A percentile compares a stretch with the other conserved stretches of the same genome.
These are phyloP conservation scores for Entomortierella parvispora DNA, from an alignment of 192 early-diverging fungal genomes.

Conservation along the genomic window DNA sequence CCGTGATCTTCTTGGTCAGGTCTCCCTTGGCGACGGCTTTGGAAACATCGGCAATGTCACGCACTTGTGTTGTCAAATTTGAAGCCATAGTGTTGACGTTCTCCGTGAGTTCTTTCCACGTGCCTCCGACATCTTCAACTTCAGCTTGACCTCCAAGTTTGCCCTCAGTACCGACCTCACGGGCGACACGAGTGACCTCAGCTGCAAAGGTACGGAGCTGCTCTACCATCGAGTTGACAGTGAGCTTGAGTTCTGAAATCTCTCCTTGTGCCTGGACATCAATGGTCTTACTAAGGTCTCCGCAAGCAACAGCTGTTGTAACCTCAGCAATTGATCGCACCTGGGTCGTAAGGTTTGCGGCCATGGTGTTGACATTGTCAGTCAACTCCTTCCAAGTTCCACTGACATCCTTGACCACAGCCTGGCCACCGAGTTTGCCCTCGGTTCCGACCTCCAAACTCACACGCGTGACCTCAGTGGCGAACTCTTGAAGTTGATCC, in stretches of 20 bases:
- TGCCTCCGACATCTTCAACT: conserved; percentile 67
- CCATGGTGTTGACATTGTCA: conserved; percentile 80
- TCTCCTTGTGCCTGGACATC: conserved; percentile 66
- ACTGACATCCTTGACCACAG: conserved; percentile 65
- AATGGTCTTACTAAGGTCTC: conserved; percentile 70
- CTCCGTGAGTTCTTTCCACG: conserved; percentile 72
- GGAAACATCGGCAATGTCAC: conserved; percentile 71
- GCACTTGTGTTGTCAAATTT: conserved; percentile 71
- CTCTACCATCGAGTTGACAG: conserved; percentile 74
- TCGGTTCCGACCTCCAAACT: conserved; percentile 77
- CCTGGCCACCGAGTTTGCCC: conserved; percentile 74
- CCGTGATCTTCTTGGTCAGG: conserved; percentile 61
- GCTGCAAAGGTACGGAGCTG: conserved; percentile 68
- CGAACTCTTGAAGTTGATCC: conserved; percentile 70
- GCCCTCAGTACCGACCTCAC: conserved; percentile 72
- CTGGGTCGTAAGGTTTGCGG: conserved; percentile 70
- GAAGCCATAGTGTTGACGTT: conserved; percentile 75
- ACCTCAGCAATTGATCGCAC: conserved; percentile 74
- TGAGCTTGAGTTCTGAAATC: conserved; percentile 69
- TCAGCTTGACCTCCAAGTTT: conserved; percentile 63
- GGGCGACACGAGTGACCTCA: conserved; percentile 72
- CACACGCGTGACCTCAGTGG: conserved; percentile 74
- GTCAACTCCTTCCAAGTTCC: conserved; percentile 80
- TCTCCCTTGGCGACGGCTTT: conserved; percentile 68
- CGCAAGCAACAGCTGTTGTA: conserved; percentile 72